Evolutionary conservation across 73 alveolate species (phyloP).

Genomic region (Tetrahymena elliotti): DNA sequence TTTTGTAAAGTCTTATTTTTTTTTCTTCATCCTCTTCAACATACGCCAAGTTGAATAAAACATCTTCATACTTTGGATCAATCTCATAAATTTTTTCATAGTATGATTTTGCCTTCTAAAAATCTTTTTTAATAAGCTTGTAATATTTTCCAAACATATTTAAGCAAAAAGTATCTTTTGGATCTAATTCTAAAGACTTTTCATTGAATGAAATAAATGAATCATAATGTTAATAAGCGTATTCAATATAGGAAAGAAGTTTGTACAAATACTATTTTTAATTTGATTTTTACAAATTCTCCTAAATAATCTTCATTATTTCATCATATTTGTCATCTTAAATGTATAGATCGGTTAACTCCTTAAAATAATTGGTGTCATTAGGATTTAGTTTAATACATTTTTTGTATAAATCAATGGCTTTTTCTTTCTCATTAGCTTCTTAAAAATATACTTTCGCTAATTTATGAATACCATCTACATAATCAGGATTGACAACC

Average conservation of each 20-base stretch:
- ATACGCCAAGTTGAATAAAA: neutral
- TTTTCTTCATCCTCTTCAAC: neutral
- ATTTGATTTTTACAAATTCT: neutral
- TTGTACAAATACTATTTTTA: no score
- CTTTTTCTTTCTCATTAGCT: neutral
- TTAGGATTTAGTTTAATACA: neutral
- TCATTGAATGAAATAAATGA: no score
- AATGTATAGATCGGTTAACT: neutral
- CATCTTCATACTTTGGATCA: neutral
- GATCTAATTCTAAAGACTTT: neutral
- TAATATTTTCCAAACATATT: no score
- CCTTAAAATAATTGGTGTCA: neutral
- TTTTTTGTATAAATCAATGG: neutral
- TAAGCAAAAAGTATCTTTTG: neutral
- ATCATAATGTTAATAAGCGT: neutral
- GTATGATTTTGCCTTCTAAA: no score
- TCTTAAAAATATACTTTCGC: neutral
- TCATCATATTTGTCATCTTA: no score
- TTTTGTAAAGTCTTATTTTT: no score
- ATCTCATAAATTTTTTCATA: no score
- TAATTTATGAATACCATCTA: neutral
- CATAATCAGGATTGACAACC: neutral
- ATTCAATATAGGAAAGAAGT: no score
- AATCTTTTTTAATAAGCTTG: no score
- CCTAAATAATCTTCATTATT: no score